Evolutionary conservation across 305 asterid species (phyloP).

Genomic region (Fraxinus dipetala): DNA sequence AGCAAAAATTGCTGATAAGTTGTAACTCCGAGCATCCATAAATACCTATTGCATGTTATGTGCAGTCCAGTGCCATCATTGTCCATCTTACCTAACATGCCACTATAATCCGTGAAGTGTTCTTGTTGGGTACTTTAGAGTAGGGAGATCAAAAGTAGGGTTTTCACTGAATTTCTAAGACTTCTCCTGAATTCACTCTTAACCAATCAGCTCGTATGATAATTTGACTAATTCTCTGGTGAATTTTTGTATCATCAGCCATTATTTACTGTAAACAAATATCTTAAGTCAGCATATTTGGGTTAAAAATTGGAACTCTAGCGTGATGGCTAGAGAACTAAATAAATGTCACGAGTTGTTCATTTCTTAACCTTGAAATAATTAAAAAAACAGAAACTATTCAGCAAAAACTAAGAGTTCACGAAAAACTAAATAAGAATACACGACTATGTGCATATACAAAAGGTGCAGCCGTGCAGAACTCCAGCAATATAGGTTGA

Average conservation of each 20-base stretch:
- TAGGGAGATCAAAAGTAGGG: not conserved
- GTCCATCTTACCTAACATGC: not conserved
- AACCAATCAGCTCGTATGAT: slow-evolving; percentile 1
- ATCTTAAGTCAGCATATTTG: not conserved
- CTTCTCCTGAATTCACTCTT: not conserved
- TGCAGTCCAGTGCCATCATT: not conserved
- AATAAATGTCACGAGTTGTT: not conserved
- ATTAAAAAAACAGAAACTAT: not conserved
- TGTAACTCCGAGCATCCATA: not conserved
- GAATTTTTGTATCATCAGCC: slow-evolving; percentile 1
- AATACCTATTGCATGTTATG: not conserved
- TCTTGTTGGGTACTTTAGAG: not conserved
- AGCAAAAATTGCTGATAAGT: slow-evolving; percentile 5
- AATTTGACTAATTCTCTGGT: not conserved
- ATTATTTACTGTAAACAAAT: not conserved
- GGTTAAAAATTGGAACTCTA: not conserved
- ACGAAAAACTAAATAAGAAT: not conserved
- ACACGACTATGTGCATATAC: not conserved
- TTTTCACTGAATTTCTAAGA: not conserved
- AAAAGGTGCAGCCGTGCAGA: slow-evolving; percentile 6
- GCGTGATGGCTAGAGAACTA: not conserved
- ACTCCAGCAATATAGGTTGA: slow-evolving; percentile 9
- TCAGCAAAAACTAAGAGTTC: slow-evolving; percentile 1
- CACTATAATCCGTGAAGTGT: not conserved
- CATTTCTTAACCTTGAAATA: not conserved